Percentiles rank a stretch among this genome's conserved stretches.
These are phyloP conservation scores for Xylaria sp. DNA, from an alignment of 2,329 filamentous ascomycete species.

Conservation along the genomic window DNA sequence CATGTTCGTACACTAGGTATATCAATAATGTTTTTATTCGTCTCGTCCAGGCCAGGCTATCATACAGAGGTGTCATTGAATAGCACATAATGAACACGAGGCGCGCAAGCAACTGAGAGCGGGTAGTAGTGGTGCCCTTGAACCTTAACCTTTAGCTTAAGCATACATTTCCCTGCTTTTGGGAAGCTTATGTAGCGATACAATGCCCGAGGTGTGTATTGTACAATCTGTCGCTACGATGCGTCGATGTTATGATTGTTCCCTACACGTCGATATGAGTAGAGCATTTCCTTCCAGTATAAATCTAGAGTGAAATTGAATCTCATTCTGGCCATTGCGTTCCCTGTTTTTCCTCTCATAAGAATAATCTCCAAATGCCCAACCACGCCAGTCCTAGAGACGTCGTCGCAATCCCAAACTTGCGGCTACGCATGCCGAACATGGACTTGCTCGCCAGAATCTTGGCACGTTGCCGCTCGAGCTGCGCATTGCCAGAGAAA, in stretches of 20 bases:
- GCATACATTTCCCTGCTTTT: slow-evolving; percentile 5
- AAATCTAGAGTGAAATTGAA: background rate
- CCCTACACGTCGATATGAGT: background rate
- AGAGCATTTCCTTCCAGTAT: slow-evolving; percentile 1
- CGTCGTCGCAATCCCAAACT: slow-evolving; percentile 72
- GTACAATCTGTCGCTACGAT: background rate
- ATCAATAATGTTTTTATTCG: background rate
- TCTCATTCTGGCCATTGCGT: background rate
- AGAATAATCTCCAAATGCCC: slow-evolving; percentile 74
- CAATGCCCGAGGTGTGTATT: background rate
- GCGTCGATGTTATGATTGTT: background rate
- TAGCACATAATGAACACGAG: background rate
- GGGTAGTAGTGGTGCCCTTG: background rate
- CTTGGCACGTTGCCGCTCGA: slow-evolving; percentile 70
- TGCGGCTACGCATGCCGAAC: slow-evolving; percentile 77
- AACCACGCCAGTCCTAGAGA: slow-evolving; percentile 75
- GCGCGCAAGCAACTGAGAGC: background rate
- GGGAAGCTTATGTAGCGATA: background rate
- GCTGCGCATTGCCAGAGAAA: slow-evolving; percentile 76
- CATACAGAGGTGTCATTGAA: background rate
- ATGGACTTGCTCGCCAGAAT: slow-evolving; percentile 76
- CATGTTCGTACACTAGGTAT: background rate
- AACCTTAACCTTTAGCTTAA: background rate
- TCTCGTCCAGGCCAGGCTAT: background rate
- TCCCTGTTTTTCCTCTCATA: slow-evolving; percentile 52